A percentile compares a stretch with the other conserved stretches of the same genome.
phyloP scores from a whole-genome alignment of 257 asterid genomes.

The Solanum okadae region DNA sequence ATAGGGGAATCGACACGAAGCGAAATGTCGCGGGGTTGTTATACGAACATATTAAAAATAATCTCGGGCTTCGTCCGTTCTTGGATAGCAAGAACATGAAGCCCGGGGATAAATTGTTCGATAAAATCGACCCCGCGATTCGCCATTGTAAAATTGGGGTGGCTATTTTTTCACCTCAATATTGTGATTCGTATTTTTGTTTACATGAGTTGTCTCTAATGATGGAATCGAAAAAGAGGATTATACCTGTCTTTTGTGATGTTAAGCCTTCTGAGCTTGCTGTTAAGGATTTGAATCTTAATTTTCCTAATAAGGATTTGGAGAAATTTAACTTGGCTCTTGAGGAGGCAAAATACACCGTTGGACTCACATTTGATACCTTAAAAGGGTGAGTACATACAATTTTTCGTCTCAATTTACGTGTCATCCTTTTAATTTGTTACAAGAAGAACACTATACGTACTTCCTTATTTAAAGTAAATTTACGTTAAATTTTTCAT shows the following conservation, averaged over 20 bases:
- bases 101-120: constrained; percentile 68
- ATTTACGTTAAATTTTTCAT: background rate
- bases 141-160: constrained; percentile 52
- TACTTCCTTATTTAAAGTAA: background rate
- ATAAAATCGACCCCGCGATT: constrained; percentile 48
- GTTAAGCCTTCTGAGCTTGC: constrained; percentile 73
- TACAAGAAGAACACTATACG: background rate
- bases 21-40: constrained; percentile 65
- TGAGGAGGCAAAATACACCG: constrained; percentile 64
- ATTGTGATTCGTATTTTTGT: constrained; percentile 71
- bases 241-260: constrained; percentile 66
- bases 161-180: constrained; percentile 69
- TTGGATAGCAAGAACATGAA: constrained; percentile 83
- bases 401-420: background rate
- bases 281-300: constrained; percentile 32
- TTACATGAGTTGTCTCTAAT: constrained; percentile 59
- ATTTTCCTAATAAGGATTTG: constrained; percentile 21
- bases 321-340: constrained; percentile 42
- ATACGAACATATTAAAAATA: constrained; percentile 38
- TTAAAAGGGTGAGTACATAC: constrained; percentile 32
- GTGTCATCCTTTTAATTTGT: background rate
- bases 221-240: constrained; percentile 40
- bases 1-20: constrained; percentile 75
- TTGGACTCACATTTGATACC: constrained; percentile 75
- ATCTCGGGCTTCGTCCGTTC: constrained; percentile 40